Base-by-base conservation (phyloP, 345 rosid species). In the Garcia nutans region DNA sequence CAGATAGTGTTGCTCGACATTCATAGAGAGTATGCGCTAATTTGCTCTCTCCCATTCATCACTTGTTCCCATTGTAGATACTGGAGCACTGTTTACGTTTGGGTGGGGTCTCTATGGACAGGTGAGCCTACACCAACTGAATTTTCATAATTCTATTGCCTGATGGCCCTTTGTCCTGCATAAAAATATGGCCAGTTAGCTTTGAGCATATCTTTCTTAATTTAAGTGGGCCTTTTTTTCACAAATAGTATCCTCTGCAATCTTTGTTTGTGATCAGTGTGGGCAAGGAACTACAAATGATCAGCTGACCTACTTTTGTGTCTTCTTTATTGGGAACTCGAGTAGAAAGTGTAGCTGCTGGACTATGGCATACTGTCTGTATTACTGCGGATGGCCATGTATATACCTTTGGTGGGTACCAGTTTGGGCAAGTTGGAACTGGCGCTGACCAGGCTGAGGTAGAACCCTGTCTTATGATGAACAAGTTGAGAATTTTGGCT, bases 91-190 rank as follows among this genome's bases (percentile, higher is more conserved):
- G 68, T 85, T 92, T 49, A 87, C 94, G 57, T 94, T 94, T 85
- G 97, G 97, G 56, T 94, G 97, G 98, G 97, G 97, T 56, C 90
- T 90, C 3, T 86, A 94, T 76, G 98, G 97, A 20, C 97, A 93
- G 92, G 98, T 93, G 56, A 81, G 79, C 68, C 68, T 61, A 65
- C 23, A 13, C 26, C 26, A 20, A 45, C 20, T 31, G 66, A 63
- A 31, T 10, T 63, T 31, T 19, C 9, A 23, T 47, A 50, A 17
- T n/a, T 66, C 55, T 23, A 23, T 47, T 8, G 4, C 20, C 6
- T 23, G 56, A 8, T 7, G 26, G 5, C 26, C 0, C 45, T 65
- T 1, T 37, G 42, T 65, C 24, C 10, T 41, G 15, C 69, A 41
- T 41, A 9, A 5, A 5, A 52, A 65, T 65, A 3, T 20, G 45